phyloP scores from a whole-genome alignment of 2,329 filamentous ascomycete species.

The Huntiella decipiens region DNA sequence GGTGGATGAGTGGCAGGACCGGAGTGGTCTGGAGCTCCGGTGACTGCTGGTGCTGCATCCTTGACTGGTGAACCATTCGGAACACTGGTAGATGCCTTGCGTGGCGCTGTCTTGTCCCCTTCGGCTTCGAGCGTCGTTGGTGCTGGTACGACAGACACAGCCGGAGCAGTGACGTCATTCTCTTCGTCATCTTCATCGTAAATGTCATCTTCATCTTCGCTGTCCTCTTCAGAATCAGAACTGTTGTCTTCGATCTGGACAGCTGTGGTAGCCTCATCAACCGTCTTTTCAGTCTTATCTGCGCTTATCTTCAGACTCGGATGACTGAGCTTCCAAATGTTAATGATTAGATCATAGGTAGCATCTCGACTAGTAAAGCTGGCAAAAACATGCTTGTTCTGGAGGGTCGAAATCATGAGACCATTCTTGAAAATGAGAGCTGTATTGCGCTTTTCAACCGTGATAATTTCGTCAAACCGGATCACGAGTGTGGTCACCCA shows the following conservation, averaged over 20 bases:
- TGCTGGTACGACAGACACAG: conserved; percentile 11
- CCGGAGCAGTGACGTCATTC: conserved; percentile 30
- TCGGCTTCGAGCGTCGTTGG: conserved; percentile 29
- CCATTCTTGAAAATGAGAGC: conserved; percentile 93
- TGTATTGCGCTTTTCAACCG: conserved; percentile 91
- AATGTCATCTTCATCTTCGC: conserved; percentile 47
- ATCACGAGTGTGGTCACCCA: conserved; percentile 97
- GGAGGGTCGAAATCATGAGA: conserved; percentile 86
- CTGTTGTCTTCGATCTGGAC: conserved; percentile 25
- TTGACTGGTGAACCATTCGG: conserved; percentile 20
- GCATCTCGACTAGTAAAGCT: conserved; percentile 88
- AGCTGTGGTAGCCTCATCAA: conserved; percentile 21
- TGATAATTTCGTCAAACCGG: conserved; percentile 93
- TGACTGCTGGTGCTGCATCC: conserved; percentile 20
- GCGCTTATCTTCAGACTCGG: conserved; percentile 80
- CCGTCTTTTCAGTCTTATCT: conserved; percentile 78
- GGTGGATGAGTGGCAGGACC: conserved; percentile 65
- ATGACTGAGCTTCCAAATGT: conserved; percentile 95
- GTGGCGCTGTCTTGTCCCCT: conserved; percentile 41
- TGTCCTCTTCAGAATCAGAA: conserved; percentile 42
- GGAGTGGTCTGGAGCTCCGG: conserved; percentile 48
- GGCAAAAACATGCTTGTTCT: conserved; percentile 88
- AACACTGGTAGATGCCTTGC: conserved; percentile 44
- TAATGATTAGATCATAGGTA: conserved; percentile 91
- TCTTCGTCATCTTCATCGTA: conserved; percentile 67